phyloP scores from a whole-genome alignment of 306 rosid species.

The Mimosa bimucronata region DNA sequence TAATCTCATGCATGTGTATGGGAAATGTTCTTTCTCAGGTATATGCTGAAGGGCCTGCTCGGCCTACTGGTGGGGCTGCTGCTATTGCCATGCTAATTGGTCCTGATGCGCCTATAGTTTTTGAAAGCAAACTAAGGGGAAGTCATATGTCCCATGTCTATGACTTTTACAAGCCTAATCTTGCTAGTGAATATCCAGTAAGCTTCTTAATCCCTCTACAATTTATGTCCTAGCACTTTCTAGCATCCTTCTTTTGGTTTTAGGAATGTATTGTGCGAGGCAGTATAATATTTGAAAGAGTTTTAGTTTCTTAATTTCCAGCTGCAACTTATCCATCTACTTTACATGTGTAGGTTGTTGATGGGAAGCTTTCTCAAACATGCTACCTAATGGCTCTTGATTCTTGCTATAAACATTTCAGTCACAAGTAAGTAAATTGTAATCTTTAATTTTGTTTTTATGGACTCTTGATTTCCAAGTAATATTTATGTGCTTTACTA shows the following conservation, averaged over 20 bases:
- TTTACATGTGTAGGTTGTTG: slow-evolving; percentile 74
- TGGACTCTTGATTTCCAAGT: slow-evolving; percentile 7
- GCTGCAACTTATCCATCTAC: slow-evolving; percentile 28
- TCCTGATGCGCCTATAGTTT: slow-evolving; percentile 90
- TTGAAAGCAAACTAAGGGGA: slow-evolving; percentile 95
- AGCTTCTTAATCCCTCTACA: slow-evolving; percentile 30
- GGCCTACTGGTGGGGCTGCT: slow-evolving; percentile 99
- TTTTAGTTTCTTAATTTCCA: slow-evolving; percentile 32
- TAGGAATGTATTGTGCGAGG: slow-evolving; percentile 3
- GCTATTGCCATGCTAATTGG: slow-evolving; percentile 95
- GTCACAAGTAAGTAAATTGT: slow-evolving; percentile 64
- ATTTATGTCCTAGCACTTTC: slow-evolving; percentile 14
- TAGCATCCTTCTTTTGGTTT: slow-evolving; percentile 21
- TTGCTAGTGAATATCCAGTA: slow-evolving; percentile 99
- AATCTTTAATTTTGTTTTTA: slow-evolving; percentile 4
- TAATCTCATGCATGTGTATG: slow-evolving; percentile 22
- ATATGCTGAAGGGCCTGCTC: slow-evolving; percentile 99
- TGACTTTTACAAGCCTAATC: slow-evolving; percentile 97
- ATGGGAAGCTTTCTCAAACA: slow-evolving; percentile 97
- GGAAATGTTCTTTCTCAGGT: slow-evolving; percentile 62
- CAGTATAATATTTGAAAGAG: slow-evolving; percentile 7
- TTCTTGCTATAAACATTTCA: slow-evolving; percentile 79
- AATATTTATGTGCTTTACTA: slow-evolving; percentile 24
- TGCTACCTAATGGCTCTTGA: slow-evolving; percentile 96
- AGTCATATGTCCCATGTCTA: slow-evolving; percentile 94